Base-by-base conservation (phyloP, 306 rosid species). In the Prosopis cineraria region DNA sequence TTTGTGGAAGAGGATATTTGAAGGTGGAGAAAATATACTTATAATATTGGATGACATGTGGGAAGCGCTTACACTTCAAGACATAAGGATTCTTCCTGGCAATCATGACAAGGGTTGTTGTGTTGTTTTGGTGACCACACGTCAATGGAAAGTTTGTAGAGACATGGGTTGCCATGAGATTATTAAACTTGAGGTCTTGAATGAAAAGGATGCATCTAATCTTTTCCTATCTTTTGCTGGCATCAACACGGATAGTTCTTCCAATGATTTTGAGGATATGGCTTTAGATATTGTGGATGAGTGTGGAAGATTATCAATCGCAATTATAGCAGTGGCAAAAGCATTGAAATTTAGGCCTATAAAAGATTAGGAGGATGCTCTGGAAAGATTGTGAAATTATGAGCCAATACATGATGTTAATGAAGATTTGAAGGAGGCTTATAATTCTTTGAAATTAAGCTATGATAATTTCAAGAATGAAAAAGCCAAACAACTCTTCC, bases 31-130 rank as follows among this genome's bases (percentile, higher is more conserved):
- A 24, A 82, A 55, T 6, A 43, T 77, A n/a, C 82, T 82, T 25
- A 1, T 82, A 2, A 55, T 82, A 52, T n/a, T 82, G 0, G 82
- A 82, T 55, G 85, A 82, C 34, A 48, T 64, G 0, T 82, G 85
- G 82, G 33, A 3, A 16, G 0, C 14, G 31, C 6, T 72, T 0
- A 0, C 56, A n/a, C 30, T 72, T 3, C 0, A 36, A 5, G 80
- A 75, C 0, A 33, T 71, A 8, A 6, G 48, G 4, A 41, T 11
- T 41, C 81, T 78, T 5, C 0, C 10, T 1, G 11, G n/a, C 0
- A 19, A 10, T 3, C 31, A 70, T 48, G 67, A 10, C 20, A 74
- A 16, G 0, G 69, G 68, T 43, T 67, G 19, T 2, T 55, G 85
- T 5, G 36, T 39, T n/a, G 24, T 76, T 14, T 56, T 76, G 9